These are phyloP conservation scores for Stereocaulon alpinum DNA, from an alignment of 495 filamentous ascomycete genomes.

Conservation along the genomic window DNA sequence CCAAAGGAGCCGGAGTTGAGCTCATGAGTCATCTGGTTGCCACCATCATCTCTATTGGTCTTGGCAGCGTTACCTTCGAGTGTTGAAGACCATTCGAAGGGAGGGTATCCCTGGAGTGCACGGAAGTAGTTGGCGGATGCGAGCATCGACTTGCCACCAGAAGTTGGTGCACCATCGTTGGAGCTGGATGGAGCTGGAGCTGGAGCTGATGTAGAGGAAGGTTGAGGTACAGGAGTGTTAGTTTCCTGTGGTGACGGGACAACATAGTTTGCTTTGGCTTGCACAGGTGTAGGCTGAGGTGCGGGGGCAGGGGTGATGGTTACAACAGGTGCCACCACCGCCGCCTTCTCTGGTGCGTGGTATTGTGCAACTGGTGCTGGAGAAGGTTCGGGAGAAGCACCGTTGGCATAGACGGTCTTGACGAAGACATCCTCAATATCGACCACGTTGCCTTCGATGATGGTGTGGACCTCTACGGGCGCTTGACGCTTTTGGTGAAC, in stretches of 20 bases:
- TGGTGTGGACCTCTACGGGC: constrained; percentile 3
- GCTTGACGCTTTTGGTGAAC: constrained; percentile 17
- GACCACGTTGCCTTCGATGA: constrained; percentile 3
- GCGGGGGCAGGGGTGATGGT: constrained; percentile 2
- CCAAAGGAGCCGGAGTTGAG: constrained; percentile 13
- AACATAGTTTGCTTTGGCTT: not conserved
- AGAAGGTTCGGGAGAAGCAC: not conserved
- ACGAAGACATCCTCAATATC: constrained; percentile 9
- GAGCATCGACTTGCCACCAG: constrained; percentile 14
- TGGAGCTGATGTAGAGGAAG: not conserved
- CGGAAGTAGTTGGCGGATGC: constrained; percentile 9
- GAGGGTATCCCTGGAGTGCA: not conserved
- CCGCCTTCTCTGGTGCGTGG: not conserved
- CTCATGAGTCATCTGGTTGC: constrained; percentile 3
- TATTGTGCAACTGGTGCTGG: not conserved
- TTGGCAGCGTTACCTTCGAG: constrained; percentile 4
- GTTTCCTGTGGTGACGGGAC: not conserved
- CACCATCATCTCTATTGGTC: constrained; percentile 8
- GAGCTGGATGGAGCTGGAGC: not conserved
- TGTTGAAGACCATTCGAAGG: constrained; percentile 1
- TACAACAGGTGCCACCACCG: not conserved
- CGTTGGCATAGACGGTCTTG: constrained; percentile 3
- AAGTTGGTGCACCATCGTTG: not conserved
- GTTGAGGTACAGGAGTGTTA: not conserved
- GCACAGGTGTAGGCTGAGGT: not conserved